A percentile compares a stretch with the other conserved stretches of the same genome.
Conservation (phyloP, 2,329 filamentous ascomycete species). For the Keithomyces neogunnii region DNA sequence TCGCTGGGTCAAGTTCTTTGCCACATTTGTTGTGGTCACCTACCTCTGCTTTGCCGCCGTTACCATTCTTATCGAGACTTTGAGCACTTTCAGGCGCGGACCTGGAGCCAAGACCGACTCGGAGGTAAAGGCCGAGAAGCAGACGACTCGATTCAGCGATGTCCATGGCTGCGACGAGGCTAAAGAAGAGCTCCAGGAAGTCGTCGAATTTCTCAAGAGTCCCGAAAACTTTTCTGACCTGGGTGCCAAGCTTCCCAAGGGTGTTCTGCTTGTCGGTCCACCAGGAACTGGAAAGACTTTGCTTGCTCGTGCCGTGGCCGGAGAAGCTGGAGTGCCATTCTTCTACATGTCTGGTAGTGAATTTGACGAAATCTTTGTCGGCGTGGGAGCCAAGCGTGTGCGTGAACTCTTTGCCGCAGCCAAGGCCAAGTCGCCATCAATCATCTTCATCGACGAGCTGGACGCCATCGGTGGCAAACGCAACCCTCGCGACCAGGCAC, state of each 20-base stretch:
- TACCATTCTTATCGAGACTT: slow-evolving; percentile 73
- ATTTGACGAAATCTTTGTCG: slow-evolving; percentile 97
- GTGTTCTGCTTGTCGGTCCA: slow-evolving; percentile 88
- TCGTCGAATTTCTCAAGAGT: slow-evolving; percentile 92
- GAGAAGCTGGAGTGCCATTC: slow-evolving; percentile 95
- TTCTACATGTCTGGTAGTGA: slow-evolving; percentile 99
- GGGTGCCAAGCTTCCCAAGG: slow-evolving; percentile 93
- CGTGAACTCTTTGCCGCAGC: slow-evolving; percentile 84
- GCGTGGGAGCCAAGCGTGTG: slow-evolving; percentile 92
- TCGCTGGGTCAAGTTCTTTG: slow-evolving; percentile 82
- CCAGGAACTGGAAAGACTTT: slow-evolving; percentile 97
- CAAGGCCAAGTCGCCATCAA: slow-evolving; percentile 77
- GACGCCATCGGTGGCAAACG: slow-evolving; percentile 92
- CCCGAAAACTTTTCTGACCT: slow-evolving; percentile 90
- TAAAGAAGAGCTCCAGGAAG: slow-evolving; percentile 93
- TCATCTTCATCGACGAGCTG: slow-evolving; percentile 92
- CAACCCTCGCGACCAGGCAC: slow-evolving; percentile 85
- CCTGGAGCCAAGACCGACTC: slow-evolving; percentile 64
- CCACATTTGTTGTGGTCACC: slow-evolving; percentile 67
- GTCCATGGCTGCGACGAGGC: slow-evolving; percentile 97
- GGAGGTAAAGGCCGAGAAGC: slow-evolving; percentile 86
- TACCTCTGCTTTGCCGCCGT: slow-evolving; percentile 75
- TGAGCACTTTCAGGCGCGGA: slow-evolving; percentile 66
- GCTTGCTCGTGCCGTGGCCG: slow-evolving; percentile 87
- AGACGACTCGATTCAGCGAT: slow-evolving; percentile 84